Base-by-base conservation (phyloP, 257 asterid species). In the Salvia rosmarinus region DNA sequence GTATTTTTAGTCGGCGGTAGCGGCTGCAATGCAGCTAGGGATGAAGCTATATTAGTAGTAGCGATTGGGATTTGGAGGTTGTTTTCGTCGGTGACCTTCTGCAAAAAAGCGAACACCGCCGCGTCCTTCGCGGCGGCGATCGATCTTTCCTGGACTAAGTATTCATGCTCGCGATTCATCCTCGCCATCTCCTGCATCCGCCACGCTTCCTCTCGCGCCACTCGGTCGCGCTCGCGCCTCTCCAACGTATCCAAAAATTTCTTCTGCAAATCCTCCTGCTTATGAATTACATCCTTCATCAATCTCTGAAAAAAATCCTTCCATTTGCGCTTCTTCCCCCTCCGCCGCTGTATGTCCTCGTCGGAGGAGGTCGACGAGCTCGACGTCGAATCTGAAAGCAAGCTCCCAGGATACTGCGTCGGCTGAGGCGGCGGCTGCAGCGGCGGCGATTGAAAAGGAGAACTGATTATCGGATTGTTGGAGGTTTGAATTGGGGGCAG, bases 171-270 rank as follows among this genome's bases (percentile, higher is more conserved):
- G 0, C 89, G 85, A 10, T 85, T 94, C 72, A 90, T 25, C 54
- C 96, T 84, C 2, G 86, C 83, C 80, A 73, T 83, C 63, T 94
- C 98, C 58, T 86, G 90, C 2, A 71, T 76, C 28, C 90, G 78
- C 98, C 98, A 84, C 2, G 90, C 88, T 21, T 90, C 98, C 52
- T 94, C 98, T 37, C 92, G 77, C 4, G 80, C 83, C 78, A 78
- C 68, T 19, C 96, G 63, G 20, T 92, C 98, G 1, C 90, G 85
- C 72, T 92, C 97, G 1, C 95, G 82, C 42, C 71, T 81, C 79
- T 92, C 97, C 9, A 92, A 43, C 1, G 85, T 72, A 0, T 92
- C 97, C 34, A 92, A 12, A 16, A 92, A 90, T 79, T 62, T 88
- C 78, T 71, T 81, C 64, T 90, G 97, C 75, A 89, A 19, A 21